Base-by-base conservation (phyloP, 768 basidiomycete genomes). In the Phanerochaete sordida region DNA sequence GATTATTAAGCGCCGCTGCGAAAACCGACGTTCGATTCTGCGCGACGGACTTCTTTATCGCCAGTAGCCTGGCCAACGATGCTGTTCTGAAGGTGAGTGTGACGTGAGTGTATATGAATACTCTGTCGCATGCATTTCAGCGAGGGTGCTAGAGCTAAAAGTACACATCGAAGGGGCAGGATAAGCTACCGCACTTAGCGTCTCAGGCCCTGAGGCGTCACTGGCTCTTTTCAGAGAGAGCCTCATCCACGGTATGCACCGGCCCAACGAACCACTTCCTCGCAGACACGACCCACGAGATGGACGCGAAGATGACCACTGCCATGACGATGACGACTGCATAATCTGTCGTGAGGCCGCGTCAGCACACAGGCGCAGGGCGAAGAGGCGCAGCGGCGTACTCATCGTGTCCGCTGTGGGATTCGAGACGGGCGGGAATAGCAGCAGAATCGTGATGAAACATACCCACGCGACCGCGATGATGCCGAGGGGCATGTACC, bases 261-360 rank as follows among this genome's bases (percentile, higher is more conserved):
- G 88, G 88, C 0, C 88, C 88, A 24, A 72, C 77, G 74, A 90
- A 90, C 88, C 88, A 90, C 59, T 85, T 82, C 35, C 73, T 81
- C 0, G 88, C 88, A 24, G 87, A 88, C 3, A 85, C 31, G 6
- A 85, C 69, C 88, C 88, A 90, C 6, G 84, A 87, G 3, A 77
- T 56, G 1, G 82, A 72, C 0, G 88, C 84, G 64, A 88, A 87
- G 16, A 86, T 66, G 68, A 89, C 87, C 4, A 90, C 86, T 1
- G 74, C 75, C 75, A 79, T 76, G 67, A 89, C 80, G 58, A 89
- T 81, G 13, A 88, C 85, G 28, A 87, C 81, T 1, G 86, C 78
- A 65, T 88, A 89, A 67, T 90, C 88, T 90, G 62, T 15, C 15
- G 27, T 60, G 58, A 26, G 50, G 27, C 28, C 19, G 37, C 28